Base-by-base conservation (phyloP, 768 basidiomycete species). In the Boletus subparvulus region DNA sequence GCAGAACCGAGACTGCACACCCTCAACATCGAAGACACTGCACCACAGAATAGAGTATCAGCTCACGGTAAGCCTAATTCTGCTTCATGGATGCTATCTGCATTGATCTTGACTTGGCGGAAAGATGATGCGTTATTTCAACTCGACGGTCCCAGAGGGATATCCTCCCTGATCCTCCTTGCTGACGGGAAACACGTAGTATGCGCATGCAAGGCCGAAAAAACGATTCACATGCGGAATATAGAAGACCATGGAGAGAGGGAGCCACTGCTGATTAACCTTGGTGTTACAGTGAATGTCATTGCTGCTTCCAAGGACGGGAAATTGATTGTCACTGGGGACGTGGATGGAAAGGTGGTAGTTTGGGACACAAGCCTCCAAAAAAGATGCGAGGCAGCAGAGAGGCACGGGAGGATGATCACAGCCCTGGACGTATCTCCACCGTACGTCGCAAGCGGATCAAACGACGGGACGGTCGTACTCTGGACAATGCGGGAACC, bases 281-380 rank as follows among this genome's bases (percentile, higher is more conserved):
- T 42, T 4, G 32, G 41, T 14, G 47, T 35, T 16, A 21, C 28
- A 14, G 56, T 55, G 19, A 52, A 41, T 6, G 42, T 46, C 3
- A 9, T 61, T 2, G 53, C 44, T 40, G 16, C 32, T 6, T 61
- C 56, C 19, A 21, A 19, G 36, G 60, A 61, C 33, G 56, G 54
- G 16, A 55, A 35, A 14, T 52, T 47, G 61, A 52, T 61, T 14
- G 47, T 30, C 3, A 55, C 50, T 16, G 57, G 61, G 14, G 50
- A 47, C 8, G 21, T 26, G 14, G 57, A 55, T 43, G 12, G 47
- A 43, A 54, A 37, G 33, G 43, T 55, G 33, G 30, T 40, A 3
- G 5, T 55, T 42, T 61, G 60, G 60, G 28, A 49, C 48, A 11
- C 47, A 5, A 28, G 24, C 32, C 44, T 52, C 16, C 26, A 59